Evolutionary conservation across 2,329 filamentous ascomycete species (phyloP).

Genomic region (Chaetomiaceae sp.): DNA sequence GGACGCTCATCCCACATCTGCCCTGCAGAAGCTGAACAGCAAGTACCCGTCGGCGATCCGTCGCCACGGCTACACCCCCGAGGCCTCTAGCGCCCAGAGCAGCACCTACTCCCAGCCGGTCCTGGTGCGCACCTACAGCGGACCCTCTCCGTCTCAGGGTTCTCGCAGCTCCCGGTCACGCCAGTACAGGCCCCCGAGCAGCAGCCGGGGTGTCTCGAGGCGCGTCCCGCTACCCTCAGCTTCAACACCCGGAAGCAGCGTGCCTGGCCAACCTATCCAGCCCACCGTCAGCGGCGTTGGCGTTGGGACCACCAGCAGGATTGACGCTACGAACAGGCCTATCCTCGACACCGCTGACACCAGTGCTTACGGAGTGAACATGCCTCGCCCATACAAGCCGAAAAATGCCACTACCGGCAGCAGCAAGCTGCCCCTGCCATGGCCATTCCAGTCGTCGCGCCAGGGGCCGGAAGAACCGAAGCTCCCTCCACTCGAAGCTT

Average conservation of each 20-base stretch:
- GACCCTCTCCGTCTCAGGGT: conserved; percentile 37
- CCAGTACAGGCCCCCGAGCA: conserved; percentile 27
- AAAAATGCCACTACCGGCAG: conserved; percentile 32
- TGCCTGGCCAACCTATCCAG: conserved; percentile 25
- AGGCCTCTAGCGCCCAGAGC: conserved; percentile 52
- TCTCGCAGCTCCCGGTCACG: conserved; percentile 26
- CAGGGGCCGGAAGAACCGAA: conserved; percentile 35
- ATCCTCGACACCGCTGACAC: conserved; percentile 3
- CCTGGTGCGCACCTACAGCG: conserved; percentile 60
- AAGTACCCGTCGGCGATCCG: conserved; percentile 46
- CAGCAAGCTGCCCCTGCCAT: conserved; percentile 25
- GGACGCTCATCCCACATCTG: conserved; percentile 53
- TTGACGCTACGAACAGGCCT: not conserved
- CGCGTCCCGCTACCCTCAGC: conserved; percentile 30
- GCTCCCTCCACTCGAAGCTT: conserved; percentile 59
- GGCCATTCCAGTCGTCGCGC: conserved; percentile 27
- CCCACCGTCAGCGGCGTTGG: conserved; percentile 24
- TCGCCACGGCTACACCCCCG: conserved; percentile 49
- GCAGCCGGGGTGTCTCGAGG: conserved; percentile 30
- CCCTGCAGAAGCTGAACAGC: conserved; percentile 55
- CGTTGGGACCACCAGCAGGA: conserved; percentile 10
- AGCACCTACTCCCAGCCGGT: conserved; percentile 62
- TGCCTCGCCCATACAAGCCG: conserved; percentile 39
- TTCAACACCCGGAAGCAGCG: conserved; percentile 23
- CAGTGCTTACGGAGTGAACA: conserved; percentile 31